phyloP scores from a whole-genome alignment of 495 filamentous ascomycete species.

The Pseudomonodictys pantanalensis region DNA sequence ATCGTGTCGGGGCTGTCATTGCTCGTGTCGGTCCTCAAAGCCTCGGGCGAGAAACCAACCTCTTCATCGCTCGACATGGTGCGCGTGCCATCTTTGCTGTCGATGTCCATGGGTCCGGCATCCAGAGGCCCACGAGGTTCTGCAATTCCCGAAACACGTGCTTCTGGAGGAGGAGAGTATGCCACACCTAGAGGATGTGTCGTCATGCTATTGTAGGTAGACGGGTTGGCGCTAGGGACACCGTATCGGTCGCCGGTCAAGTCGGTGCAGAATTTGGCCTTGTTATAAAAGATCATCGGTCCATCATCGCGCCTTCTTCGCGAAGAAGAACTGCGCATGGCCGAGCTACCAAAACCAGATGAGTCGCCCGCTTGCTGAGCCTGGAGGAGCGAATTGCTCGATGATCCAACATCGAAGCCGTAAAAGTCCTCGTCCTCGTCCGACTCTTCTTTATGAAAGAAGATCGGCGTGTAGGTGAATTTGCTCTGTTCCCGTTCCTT shows the following conservation, averaged over 20 bases:
- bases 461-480: constrained; percentile 41
- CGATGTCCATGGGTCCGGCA: background rate
- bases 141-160: background rate
- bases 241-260: constrained; percentile 57
- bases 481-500: constrained; percentile 26
- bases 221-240: background rate
- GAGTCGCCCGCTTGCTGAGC: constrained; percentile 27
- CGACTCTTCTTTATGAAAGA: constrained; percentile 39
- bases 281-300: constrained; percentile 77
- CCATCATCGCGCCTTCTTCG: constrained; percentile 56
- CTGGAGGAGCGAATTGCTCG: constrained; percentile 19
- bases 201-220: constrained; percentile 13
- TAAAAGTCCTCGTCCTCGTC: constrained; percentile 33
- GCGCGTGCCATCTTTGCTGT: constrained; percentile 1
- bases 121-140: constrained; percentile 12
- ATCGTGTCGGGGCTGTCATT: constrained; percentile 26
- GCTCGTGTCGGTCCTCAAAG: background rate
- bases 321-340: constrained; percentile 42
- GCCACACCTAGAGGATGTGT: constrained; percentile 20
- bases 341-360: constrained; percentile 37
- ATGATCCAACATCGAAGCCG: constrained; percentile 15
- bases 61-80: constrained; percentile 18
- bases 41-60: constrained; percentile 7
- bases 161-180: background rate
- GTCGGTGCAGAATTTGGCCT: constrained; percentile 72